These are phyloP conservation scores for Glomus cerebriforme DNA, from an alignment of 192 early-diverging fungal species.

Conservation along the genomic window DNA sequence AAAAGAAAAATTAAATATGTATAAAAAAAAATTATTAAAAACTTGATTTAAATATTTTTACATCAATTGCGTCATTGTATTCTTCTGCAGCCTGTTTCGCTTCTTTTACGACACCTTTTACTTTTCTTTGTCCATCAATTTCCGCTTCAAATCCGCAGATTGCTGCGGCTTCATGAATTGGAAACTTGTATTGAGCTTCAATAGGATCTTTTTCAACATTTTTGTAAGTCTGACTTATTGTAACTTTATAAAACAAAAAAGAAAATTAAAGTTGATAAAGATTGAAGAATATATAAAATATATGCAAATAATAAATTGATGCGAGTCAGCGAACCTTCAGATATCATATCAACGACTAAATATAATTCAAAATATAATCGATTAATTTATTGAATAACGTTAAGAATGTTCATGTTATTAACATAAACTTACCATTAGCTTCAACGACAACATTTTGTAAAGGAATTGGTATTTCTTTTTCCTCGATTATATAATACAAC, in stretches of 20 bases:
- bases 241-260: neutral
- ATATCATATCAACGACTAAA: constrained; percentile 31
- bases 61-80: neutral
- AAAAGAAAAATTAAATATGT: neutral
- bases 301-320: neutral
- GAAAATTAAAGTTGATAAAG: neutral
- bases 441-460: constrained; percentile 20
- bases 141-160: constrained; percentile 28
- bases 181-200: constrained; percentile 24
- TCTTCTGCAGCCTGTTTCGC: neutral
- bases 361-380: neutral
- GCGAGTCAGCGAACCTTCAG: constrained; percentile 25
- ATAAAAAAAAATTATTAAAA: neutral
- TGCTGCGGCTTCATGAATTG: constrained; percentile 21
- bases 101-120: constrained; percentile 26
- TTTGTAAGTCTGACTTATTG: constrained; percentile 16
- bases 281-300: too few species aligned
- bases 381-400: too few species aligned
- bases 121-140: constrained; percentile 17
- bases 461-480: constrained; percentile 2
- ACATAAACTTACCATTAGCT: constrained; percentile 5
- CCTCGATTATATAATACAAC: too few species aligned
- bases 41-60: neutral
- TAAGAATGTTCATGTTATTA: neutral
- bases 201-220: constrained; percentile 16